A percentile compares a stretch with the other conserved stretches of the same genome.
phyloP scores from a whole-genome alignment of 768 basidiomycete species.

The Austroboletus festivus region DNA sequence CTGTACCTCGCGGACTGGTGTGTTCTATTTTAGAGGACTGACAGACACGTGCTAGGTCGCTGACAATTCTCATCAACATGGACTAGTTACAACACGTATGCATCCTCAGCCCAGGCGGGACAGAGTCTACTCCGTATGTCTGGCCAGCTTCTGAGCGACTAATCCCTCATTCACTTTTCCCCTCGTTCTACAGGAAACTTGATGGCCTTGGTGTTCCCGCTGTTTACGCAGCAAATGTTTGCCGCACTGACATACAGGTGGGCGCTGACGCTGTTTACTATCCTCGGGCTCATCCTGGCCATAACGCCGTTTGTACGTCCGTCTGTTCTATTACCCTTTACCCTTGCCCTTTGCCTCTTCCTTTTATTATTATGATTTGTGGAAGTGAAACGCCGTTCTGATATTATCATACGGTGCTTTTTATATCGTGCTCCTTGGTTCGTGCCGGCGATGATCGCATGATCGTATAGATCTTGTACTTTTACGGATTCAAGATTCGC shows the following conservation, averaged over 20 bases:
- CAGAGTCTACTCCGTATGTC: constrained; percentile 45
- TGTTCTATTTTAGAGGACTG: too few species aligned
- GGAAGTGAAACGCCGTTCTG: neutral
- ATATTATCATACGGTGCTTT: neutral
- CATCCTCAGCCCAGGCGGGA: constrained; percentile 54
- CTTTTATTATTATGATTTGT: neutral
- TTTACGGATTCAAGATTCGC: constrained; percentile 33
- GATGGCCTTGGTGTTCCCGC: constrained; percentile 43
- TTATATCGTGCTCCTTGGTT: too few species aligned
- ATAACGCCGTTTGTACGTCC: constrained; percentile 42
- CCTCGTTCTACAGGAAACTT: constrained; percentile 33
- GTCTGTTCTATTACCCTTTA: too few species aligned
- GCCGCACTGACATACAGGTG: constrained; percentile 45
- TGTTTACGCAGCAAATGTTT: constrained; percentile 49
- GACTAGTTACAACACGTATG: constrained; percentile 41
- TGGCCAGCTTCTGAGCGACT: neutral
- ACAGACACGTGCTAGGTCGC: too few species aligned
- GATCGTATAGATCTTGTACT: constrained; percentile 24
- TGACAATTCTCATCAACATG: too few species aligned
- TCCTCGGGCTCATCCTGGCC: constrained; percentile 41
- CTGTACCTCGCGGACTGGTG: constrained; percentile 53
- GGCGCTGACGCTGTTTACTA: constrained; percentile 42
- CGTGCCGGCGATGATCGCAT: neutral
- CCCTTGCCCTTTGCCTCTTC: neutral
- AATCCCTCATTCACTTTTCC: neutral